Evolutionary conservation across 2,329 filamentous ascomycete species (phyloP).

Genomic region (Plenodomus lindquistii): DNA sequence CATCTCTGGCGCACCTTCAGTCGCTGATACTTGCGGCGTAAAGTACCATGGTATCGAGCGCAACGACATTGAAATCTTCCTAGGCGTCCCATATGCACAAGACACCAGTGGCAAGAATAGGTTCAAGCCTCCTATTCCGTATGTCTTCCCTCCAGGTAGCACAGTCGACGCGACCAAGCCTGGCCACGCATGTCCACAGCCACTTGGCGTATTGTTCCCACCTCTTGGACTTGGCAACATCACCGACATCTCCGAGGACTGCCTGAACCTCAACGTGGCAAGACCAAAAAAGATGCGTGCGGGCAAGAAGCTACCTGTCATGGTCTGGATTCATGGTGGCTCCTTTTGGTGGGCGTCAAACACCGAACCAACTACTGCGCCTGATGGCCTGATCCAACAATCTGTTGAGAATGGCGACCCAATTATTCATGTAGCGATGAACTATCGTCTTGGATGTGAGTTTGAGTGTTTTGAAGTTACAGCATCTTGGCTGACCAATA

Average conservation of each 20-base stretch:
- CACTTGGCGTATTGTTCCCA: constrained; percentile 30
- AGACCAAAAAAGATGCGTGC: constrained; percentile 51
- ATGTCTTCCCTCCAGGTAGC: constrained; percentile 36
- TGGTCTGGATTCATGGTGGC: constrained; percentile 62
- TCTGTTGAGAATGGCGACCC: constrained; percentile 50
- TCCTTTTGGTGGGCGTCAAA: constrained; percentile 46
- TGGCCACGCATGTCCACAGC: constrained; percentile 53
- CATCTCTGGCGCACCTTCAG: constrained; percentile 5
- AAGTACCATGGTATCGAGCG: constrained; percentile 51
- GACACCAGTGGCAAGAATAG: constrained; percentile 52
- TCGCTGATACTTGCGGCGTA: constrained; percentile 27
- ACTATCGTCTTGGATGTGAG: constrained; percentile 40
- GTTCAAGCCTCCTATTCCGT: constrained; percentile 52
- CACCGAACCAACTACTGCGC: constrained; percentile 43
- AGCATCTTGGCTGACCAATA: neutral
- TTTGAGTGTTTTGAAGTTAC: neutral
- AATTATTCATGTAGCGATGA: constrained; percentile 43
- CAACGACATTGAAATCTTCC: constrained; percentile 54
- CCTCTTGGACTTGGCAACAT: constrained; percentile 41
- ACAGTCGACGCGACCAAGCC: constrained; percentile 46
- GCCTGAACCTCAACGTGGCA: constrained; percentile 64
- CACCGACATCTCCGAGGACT: constrained; percentile 56
- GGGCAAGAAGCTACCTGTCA: constrained; percentile 54
- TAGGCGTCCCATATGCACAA: constrained; percentile 53
- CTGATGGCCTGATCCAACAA: constrained; percentile 53